Evolutionary conservation across 305 asterid species (phyloP), one percentile per base, ranked within the genome.

Genomic region (Fraxinus baroniana): DNA sequence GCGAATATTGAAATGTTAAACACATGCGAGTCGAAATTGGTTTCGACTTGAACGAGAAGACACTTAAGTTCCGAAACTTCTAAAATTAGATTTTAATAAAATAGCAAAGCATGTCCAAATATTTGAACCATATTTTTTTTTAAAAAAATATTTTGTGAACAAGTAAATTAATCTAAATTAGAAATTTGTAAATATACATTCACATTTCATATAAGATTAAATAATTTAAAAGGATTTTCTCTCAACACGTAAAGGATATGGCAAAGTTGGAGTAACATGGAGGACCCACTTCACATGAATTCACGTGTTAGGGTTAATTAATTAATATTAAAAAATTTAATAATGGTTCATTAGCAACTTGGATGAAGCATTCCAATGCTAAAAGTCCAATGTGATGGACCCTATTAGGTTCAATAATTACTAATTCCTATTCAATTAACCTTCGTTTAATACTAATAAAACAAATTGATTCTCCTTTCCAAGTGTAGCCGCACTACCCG

Each of bases 401-500:
- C 89, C 91, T 80, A n/a, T 41, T 78, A 17, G 62, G 28, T 68
- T 75, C 93, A 86, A 92, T 92, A 84, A 92, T 92, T 88, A 81
- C 80, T 26, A 39, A 5, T n/a, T 86, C 12, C 15, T 4, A 81
- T 83, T 79, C 80, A 73, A 74, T 33, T 73, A 84, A 82, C 60
- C 80, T 41, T 74, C 20, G 26, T 55, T 60, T 33, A 41, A 46
- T 84, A 39, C 82, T 33, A 44, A 44, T 44, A 44, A 12, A 44
- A 44, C 55, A 3, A 55, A 55, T 17, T 6, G 64, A 55, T 55
- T 55, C 1, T 3, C 64, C 64, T 55, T 55, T 55, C 22, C 64
- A 55, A 55, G 24, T 55, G 64, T n/a, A n/a, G 64, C 64, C 64
- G 4, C 24, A n/a, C 64, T 6, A 55, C 60, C 46, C 62, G 17